phyloP scores from a whole-genome alignment of 768 basidiomycete species.

The Suillus cothurnatus region DNA sequence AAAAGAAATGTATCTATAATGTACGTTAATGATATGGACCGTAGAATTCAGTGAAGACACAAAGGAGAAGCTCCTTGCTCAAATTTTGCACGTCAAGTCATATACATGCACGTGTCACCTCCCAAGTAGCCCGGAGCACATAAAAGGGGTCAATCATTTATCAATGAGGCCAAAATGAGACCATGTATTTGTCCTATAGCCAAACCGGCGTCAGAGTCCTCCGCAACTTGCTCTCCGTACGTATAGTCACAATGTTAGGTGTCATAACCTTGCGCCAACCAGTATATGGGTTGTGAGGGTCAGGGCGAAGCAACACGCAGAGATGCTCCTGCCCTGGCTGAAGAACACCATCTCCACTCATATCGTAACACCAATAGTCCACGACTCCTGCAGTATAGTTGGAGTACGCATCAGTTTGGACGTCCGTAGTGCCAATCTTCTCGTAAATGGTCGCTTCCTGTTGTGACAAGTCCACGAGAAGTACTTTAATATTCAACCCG shows the following conservation, averaged over 20 bases:
- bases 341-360: constrained; percentile 26
- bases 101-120: not conserved
- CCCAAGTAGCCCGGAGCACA: not conserved
- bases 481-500: constrained; percentile 30
- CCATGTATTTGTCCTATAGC: constrained; percentile 16
- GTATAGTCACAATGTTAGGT: constrained; percentile 29
- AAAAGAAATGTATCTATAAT: not conserved
- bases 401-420: constrained; percentile 17
- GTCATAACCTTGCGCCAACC: constrained; percentile 30
- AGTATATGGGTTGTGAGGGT: constrained; percentile 31
- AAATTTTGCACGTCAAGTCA: not conserved
- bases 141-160: not conserved
- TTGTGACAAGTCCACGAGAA: constrained; percentile 25
- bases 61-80: not conserved
- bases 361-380: constrained; percentile 36
- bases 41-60: not conserved
- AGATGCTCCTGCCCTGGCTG: constrained; percentile 28
- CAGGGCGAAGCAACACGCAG: constrained; percentile 29
- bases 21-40: not conserved
- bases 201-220: constrained; percentile 21
- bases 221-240: constrained; percentile 21
- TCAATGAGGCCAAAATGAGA: not conserved
- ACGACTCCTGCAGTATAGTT: constrained; percentile 30
- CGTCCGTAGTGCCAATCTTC: constrained; percentile 5
- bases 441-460: constrained; percentile 20